Evolutionary conservation across 169 alveolate genomes (phyloP).

Genomic region (Cryptosporidium meleagridis): DNA sequence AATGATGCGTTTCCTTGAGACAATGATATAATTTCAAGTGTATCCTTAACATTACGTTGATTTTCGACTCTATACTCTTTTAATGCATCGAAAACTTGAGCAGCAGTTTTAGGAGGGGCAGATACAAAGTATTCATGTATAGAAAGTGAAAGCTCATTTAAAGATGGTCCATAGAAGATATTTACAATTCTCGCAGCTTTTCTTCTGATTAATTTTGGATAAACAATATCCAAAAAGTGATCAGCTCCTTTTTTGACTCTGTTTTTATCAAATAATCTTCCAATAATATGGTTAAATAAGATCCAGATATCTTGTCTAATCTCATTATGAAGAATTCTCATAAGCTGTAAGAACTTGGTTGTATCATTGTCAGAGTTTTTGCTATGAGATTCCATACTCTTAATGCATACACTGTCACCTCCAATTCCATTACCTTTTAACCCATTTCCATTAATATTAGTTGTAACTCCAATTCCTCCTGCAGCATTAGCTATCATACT

Average conservation of each 20-base stretch:
- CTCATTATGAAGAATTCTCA: conserved; percentile 77
- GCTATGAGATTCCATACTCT: no score
- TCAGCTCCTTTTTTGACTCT: conserved; percentile 76
- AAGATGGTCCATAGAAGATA: conserved; percentile 67
- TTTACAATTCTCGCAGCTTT: conserved; percentile 77
- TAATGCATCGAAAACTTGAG: conserved; percentile 76
- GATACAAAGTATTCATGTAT: conserved; percentile 69
- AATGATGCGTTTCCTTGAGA: conserved; percentile 78
- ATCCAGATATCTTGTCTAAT: conserved; percentile 77
- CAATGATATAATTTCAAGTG: conserved; percentile 60
- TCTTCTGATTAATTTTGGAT: conserved; percentile 75
- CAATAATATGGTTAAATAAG: conserved; percentile 75
- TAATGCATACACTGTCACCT: not conserved
- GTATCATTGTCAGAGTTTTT: conserved; percentile 2
- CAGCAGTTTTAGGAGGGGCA: conserved; percentile 79
- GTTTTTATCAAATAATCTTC: conserved; percentile 74
- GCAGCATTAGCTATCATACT: not conserved
- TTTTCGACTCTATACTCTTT: conserved; percentile 76
- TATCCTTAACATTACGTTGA: conserved; percentile 72
- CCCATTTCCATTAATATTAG: not conserved
- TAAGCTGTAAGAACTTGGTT: conserved; percentile 58
- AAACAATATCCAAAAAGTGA: conserved; percentile 77
- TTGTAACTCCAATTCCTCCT: not conserved
- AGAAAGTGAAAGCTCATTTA: conserved; percentile 70
- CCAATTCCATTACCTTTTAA: not conserved